Percentiles rank a stretch among this genome's conserved stretches.
These are phyloP conservation scores for Haplosporangium sp. DNA, from an alignment of 371 early-diverging fungal species.

Conservation along the genomic window DNA sequence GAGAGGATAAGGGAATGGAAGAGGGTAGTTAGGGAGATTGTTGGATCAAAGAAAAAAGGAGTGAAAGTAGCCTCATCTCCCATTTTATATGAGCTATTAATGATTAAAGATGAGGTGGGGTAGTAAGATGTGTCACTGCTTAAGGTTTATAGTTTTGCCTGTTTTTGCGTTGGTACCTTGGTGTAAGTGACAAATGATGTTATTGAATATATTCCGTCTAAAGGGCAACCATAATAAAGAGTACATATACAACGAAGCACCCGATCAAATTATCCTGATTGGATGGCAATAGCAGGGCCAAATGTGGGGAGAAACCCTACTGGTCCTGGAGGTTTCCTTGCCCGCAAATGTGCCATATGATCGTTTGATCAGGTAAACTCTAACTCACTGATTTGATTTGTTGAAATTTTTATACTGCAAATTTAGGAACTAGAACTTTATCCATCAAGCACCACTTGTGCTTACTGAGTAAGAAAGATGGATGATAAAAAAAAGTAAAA, in stretches of 20 bases:
- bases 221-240: neutral
- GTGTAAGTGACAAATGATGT: neutral
- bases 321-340: neutral
- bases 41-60: neutral
- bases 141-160: neutral
- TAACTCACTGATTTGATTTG: neutral
- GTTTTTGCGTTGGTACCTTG: neutral
- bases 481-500: no score
- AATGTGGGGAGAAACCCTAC: neutral
- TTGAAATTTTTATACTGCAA: no score
- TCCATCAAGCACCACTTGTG: no score
- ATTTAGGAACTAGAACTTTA: no score
- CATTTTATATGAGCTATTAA: neutral
- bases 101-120: neutral
- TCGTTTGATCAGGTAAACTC: neutral
- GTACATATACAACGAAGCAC: neutral
- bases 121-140: neutral
- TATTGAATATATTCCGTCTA: neutral
- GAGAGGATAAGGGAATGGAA: neutral
- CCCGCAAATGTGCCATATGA: neutral
- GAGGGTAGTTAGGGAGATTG: neutral
- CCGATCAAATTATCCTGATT: slow-evolving; percentile 1
- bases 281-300: neutral
- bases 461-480: no score
- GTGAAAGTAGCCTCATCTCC: neutral